These are phyloP conservation scores for Rheum nobile DNA, from an alignment of 148 eudicot genomes.

Conservation along the genomic window DNA sequence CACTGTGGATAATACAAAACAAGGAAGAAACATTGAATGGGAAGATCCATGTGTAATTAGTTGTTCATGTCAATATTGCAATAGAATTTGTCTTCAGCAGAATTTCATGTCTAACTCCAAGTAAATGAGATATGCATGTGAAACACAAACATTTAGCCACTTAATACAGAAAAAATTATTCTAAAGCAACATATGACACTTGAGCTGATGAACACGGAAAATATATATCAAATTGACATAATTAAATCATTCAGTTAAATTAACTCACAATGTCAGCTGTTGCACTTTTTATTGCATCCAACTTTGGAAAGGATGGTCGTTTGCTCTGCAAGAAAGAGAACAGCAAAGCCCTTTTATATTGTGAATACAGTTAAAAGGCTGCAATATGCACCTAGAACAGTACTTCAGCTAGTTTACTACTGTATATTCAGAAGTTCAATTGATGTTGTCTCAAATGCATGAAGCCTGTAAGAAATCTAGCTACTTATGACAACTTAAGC, in stretches of 20 bases:
- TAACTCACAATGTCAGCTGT: conserved; percentile 87
- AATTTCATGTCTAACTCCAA: neutral
- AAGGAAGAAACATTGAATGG: neutral
- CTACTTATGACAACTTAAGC: neutral
- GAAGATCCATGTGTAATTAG: neutral
- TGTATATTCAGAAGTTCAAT: neutral
- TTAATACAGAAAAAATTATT: neutral
- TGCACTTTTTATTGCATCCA: conserved; percentile 86
- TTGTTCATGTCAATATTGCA: neutral
- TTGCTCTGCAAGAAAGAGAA: conserved; percentile 49
- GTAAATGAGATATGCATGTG: neutral
- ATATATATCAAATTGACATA: neutral
- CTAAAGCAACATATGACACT: neutral
- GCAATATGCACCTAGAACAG: neutral
- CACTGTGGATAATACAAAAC: neutral
- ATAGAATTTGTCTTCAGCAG: neutral
- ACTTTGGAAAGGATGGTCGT: conserved; percentile 78
- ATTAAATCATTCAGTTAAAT: neutral
- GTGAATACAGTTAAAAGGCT: neutral
- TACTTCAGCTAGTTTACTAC: neutral
- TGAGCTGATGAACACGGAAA: neutral
- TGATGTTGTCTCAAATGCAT: neutral
- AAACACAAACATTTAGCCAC: neutral
- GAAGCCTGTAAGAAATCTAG: neutral
- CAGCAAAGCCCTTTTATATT: neutral